Evolutionary conservation across 78 protist species (phyloP).

Genomic region (Dictyostelium firmibasis): DNA sequence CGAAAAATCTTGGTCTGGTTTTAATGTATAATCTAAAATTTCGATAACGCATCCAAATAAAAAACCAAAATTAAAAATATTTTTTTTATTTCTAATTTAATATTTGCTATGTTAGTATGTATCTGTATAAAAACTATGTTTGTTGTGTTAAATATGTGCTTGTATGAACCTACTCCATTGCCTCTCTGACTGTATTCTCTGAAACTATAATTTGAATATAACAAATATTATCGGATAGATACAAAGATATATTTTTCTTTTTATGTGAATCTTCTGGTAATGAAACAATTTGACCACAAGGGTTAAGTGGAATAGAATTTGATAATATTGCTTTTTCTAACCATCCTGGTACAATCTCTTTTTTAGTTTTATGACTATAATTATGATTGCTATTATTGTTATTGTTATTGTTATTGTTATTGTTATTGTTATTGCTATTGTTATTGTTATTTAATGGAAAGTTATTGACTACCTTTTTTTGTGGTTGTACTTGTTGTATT

Average conservation of each 20-base stretch:
- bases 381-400: too few species aligned
- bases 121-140: too few species aligned
- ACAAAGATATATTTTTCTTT: neutral
- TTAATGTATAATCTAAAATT: neutral
- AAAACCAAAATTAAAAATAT: neutral
- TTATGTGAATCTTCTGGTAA: neutral
- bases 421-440: too few species aligned
- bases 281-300: neutral
- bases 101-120: too few species aligned
- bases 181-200: neutral
- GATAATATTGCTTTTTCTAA: neutral
- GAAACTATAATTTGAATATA: neutral
- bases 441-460: too few species aligned
- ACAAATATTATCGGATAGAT: neutral
- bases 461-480: too few species aligned
- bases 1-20: neutral
- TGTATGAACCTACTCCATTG: neutral
- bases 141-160: too few species aligned
- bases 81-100: neutral
- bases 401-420: too few species aligned
- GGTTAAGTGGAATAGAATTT: neutral
- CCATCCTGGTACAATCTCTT: neutral
- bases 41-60: neutral
- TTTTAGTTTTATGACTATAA: neutral
- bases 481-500: too few species aligned